Evolutionary conservation across 2,329 filamentous ascomycete genomes (phyloP), one percentile per base, ranked within the genome.

Genomic region (Cladorrhinum sp.): DNA sequence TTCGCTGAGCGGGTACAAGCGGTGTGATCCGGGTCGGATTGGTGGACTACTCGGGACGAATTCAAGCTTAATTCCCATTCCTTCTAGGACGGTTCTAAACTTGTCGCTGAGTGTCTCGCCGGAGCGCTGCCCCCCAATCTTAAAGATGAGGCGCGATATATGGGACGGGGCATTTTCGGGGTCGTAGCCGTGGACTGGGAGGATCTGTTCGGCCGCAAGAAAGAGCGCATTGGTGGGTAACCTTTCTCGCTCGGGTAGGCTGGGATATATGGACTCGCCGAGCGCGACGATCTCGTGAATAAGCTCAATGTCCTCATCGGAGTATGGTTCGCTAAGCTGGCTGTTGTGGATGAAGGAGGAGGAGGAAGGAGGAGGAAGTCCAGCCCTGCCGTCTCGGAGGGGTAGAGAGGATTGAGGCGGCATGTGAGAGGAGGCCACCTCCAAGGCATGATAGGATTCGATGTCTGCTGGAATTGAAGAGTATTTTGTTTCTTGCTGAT

Each of bases 171-270:
- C 90, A 66, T 89, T 81, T 68, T 90, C 86, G n/a, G 85, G 81
- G 61, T 91, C 82, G 65, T 91, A 78, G 58, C 86, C 88, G 77
- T 90, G 79, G 65, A 85, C 79, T 4, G 84, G 84, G n/a, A 96
- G 82, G 48, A 93, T 81, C 59, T 85, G 80, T 70, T 95, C 89
- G 71, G 96, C 96, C 27, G 91, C 91, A 57, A 83, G 81, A 75
- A 96, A 96, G 18, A 96, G 82, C 9, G 91, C 91, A 70, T 87
- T 86, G 60, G 89, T 91, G 2, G 90, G 87, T 22, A 89, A 79
- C 58, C 84, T 82, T 67, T 89, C 84, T 53, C 81, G 81, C 59
- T 87, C 83, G 1, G 85, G 78, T 1, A 85, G 76, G 10, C 74
- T 75, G 50, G 83, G 77, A 57, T 85, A 79, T 27, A 90, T 81